Percentiles rank a stretch among this genome's conserved stretches.
Evolutionary conservation across 2,329 filamentous ascomycete genomes (phyloP).

Genomic region (Fusarium subglutinans): DNA sequence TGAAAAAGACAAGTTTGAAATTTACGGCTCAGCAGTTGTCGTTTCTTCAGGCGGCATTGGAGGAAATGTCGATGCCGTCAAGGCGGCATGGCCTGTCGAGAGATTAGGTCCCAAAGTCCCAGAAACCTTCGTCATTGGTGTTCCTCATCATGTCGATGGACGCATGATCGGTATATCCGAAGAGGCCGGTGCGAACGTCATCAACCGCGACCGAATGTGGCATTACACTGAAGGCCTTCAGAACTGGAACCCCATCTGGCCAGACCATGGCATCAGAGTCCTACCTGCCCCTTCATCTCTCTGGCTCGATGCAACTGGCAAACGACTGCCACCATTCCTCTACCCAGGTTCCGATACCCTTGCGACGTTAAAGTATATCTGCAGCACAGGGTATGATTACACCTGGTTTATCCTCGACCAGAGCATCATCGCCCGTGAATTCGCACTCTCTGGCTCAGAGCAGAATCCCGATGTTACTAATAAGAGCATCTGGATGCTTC

Average conservation of each 20-base stretch:
- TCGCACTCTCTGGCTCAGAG: constrained; percentile 69
- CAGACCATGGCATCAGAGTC: constrained; percentile 67
- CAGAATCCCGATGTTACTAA: constrained; percentile 69
- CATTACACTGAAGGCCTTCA: constrained; percentile 71
- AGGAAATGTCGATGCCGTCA: constrained; percentile 68
- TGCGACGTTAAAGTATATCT: constrained; percentile 67
- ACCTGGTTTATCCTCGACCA: constrained; percentile 70
- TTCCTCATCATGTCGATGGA: constrained; percentile 71
- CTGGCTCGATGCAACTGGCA: constrained; percentile 69
- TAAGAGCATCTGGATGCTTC: constrained; percentile 64
- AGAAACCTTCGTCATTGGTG: constrained; percentile 65
- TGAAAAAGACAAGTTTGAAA: constrained; percentile 61
- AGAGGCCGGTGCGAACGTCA: constrained; percentile 60
- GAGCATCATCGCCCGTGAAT: constrained; percentile 68
- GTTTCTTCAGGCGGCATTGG: constrained; percentile 69
- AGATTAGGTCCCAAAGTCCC: constrained; percentile 66
- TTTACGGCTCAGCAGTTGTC: constrained; percentile 62
- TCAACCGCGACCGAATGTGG: constrained; percentile 73
- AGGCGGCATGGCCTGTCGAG: constrained; percentile 65
- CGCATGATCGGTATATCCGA: constrained; percentile 69
- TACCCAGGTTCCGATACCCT: constrained; percentile 68
- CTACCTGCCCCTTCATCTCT: constrained; percentile 69
- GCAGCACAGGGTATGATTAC: constrained; percentile 69
- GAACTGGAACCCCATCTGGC: constrained; percentile 72
- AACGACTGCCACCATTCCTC: constrained; percentile 64